Evolutionary conservation across 495 filamentous ascomycete species (phyloP).

Genomic region (Penicillium mononematosum): DNA sequence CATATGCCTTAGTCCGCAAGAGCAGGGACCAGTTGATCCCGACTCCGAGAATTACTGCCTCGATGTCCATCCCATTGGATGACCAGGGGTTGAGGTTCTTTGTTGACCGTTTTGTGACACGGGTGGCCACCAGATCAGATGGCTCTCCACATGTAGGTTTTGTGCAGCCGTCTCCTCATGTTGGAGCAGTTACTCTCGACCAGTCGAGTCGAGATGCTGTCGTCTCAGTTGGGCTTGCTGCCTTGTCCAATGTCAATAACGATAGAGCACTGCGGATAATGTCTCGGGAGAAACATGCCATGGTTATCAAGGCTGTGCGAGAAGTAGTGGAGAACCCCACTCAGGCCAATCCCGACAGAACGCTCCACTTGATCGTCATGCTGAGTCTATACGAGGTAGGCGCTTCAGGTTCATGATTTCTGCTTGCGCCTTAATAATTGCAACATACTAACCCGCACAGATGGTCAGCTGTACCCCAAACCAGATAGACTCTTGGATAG

Average conservation of each 20-base stretch:
- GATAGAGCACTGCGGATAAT: constrained; percentile 18
- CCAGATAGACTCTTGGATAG: constrained; percentile 22
- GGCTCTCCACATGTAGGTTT: not conserved
- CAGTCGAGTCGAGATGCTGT: constrained; percentile 21
- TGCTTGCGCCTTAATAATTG: not conserved
- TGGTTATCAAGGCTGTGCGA: constrained; percentile 18
- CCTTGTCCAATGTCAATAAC: constrained; percentile 25
- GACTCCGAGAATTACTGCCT: constrained; percentile 3
- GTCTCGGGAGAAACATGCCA: constrained; percentile 26
- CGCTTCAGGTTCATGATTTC: not conserved
- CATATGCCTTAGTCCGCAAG: constrained; percentile 4
- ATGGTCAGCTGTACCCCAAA: constrained; percentile 23
- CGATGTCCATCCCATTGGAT: constrained; percentile 15
- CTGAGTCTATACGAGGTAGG: constrained; percentile 28
- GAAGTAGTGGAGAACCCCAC: constrained; percentile 20
- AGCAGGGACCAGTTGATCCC: not conserved
- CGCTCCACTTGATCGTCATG: constrained; percentile 23
- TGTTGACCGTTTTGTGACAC: constrained; percentile 19
- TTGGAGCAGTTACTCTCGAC: constrained; percentile 7
- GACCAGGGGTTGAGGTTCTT: constrained; percentile 26
- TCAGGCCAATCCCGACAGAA: constrained; percentile 13
- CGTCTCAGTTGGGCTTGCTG: constrained; percentile 27
- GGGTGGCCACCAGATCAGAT: not conserved
- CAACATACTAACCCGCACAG: constrained; percentile 11
- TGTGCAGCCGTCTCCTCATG: constrained; percentile 6